Conservation (phyloP, 1,139 yeast genomes). For the Candida labiduridarum region DNA sequence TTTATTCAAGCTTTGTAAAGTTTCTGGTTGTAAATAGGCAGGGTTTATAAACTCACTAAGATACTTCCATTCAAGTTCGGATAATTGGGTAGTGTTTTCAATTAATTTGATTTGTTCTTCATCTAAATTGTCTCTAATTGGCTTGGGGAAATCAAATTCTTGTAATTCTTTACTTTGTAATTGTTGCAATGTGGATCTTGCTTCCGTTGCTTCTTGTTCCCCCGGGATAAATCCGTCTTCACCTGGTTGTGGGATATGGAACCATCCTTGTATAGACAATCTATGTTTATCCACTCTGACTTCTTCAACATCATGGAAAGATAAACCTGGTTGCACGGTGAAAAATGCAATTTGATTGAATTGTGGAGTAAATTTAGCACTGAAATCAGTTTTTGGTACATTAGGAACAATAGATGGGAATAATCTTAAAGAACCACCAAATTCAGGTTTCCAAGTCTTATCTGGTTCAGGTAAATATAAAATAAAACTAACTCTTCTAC, state of each 20-base stretch:
- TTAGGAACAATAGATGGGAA: conserved; percentile 88
- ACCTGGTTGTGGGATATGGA: conserved; percentile 92
- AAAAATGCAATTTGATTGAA: conserved; percentile 96
- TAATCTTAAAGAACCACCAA: conserved; percentile 90
- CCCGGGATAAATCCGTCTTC: conserved; percentile 84
- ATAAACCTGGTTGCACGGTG: conserved; percentile 92
- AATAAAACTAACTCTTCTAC: conserved; percentile 90
- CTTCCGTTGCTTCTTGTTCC: conserved; percentile 76
- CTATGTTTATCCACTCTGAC: conserved; percentile 89
- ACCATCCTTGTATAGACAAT: conserved; percentile 96
- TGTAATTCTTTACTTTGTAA: conserved; percentile 75
- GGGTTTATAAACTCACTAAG: conserved; percentile 59
- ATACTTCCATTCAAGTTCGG: conserved; percentile 45
- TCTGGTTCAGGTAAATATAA: conserved; percentile 93
- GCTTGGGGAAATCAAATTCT: conserved; percentile 82
- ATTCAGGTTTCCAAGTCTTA: conserved; percentile 78
- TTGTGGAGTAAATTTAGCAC: conserved; percentile 77
- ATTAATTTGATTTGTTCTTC: conserved; percentile 28
- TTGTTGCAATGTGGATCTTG: conserved; percentile 78
- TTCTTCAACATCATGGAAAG: conserved; percentile 98
- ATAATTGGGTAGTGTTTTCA: conserved; percentile 24
- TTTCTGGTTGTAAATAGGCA: conserved; percentile 42
- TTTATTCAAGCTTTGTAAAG: conserved; percentile 36
- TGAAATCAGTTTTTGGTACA: conserved; percentile 81
- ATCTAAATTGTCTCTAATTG: conserved; percentile 37